These are phyloP conservation scores for Lindgomyces ingoldianus DNA, from an alignment of 495 filamentous ascomycete species.

Conservation along the genomic window DNA sequence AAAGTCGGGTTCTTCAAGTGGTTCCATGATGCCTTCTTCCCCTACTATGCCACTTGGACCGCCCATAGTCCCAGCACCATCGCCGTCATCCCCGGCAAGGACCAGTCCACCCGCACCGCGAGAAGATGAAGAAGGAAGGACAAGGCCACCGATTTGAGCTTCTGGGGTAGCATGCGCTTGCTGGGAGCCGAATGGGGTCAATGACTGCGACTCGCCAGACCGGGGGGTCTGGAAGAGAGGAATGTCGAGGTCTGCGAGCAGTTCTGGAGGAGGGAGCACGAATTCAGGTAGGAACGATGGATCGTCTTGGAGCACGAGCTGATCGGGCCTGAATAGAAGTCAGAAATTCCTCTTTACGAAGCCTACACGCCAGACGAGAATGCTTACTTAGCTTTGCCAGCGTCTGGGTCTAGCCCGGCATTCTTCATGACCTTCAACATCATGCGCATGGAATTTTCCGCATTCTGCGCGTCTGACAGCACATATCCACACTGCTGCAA, in stretches of 20 bases:
- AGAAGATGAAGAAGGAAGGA: slow-evolving; percentile 37
- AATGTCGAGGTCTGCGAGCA: slow-evolving; percentile 57
- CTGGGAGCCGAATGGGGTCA: slow-evolving; percentile 33
- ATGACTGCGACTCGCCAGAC: slow-evolving; percentile 41
- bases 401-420: slow-evolving; percentile 66
- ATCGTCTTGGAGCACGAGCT: slow-evolving; percentile 79
- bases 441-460: slow-evolving; percentile 69
- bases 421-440: slow-evolving; percentile 60
- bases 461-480: slow-evolving; percentile 73
- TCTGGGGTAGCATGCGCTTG: slow-evolving; percentile 10
- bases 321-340: slow-evolving; percentile 67
- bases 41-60: slow-evolving; percentile 11
- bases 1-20: slow-evolving; percentile 63
- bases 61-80: slow-evolving; percentile 25
- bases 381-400: slow-evolving; percentile 73
- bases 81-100: slow-evolving; percentile 45
- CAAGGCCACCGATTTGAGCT: slow-evolving; percentile 39
- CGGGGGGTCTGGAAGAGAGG: slow-evolving; percentile 41
- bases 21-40: slow-evolving; percentile 52
- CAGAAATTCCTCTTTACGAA: no score
- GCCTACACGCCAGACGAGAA: no score
- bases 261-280: slow-evolving; percentile 49
- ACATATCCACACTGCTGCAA: slow-evolving; percentile 85
- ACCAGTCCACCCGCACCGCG: slow-evolving; percentile 39
- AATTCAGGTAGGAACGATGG: slow-evolving; percentile 79